Conservation (phyloP, 75 land plant species). For the Cupressus sempervirens region DNA sequence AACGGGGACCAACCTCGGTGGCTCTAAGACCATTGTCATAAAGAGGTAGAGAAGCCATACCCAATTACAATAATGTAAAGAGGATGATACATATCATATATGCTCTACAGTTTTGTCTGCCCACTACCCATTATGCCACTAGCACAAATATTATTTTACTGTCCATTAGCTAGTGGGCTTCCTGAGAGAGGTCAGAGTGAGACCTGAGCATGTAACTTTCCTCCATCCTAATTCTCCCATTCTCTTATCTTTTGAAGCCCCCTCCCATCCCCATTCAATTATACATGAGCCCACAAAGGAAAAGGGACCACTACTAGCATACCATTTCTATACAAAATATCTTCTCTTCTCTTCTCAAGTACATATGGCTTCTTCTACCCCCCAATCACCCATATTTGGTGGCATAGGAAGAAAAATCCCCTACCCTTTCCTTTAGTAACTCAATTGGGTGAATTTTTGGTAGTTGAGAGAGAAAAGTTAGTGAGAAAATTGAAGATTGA, state of each 20-base stretch:
- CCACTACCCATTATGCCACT: neutral
- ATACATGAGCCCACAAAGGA: too few relatives aligned
- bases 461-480: neutral
- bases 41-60: too few relatives aligned
- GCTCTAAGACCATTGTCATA: too few relatives aligned
- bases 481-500: slow-evolving; percentile 61
- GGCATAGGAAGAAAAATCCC: neutral
- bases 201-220: neutral
- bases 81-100: too few relatives aligned
- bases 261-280: too few relatives aligned
- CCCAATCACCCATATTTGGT: neutral
- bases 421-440: neutral
- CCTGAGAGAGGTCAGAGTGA: neutral
- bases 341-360: too few relatives aligned
- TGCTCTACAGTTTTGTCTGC: too few relatives aligned
- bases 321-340: neutral
- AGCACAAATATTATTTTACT: neutral
- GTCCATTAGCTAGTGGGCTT: neutral
- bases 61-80: too few relatives aligned
- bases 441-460: neutral
- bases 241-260: neutral
- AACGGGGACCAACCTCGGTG: too few relatives aligned
- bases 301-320: neutral
- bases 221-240: neutral
- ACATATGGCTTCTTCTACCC: too few relatives aligned